phyloP scores from a whole-genome alignment of 768 basidiomycete genomes.

The Tulasnella sp. region DNA sequence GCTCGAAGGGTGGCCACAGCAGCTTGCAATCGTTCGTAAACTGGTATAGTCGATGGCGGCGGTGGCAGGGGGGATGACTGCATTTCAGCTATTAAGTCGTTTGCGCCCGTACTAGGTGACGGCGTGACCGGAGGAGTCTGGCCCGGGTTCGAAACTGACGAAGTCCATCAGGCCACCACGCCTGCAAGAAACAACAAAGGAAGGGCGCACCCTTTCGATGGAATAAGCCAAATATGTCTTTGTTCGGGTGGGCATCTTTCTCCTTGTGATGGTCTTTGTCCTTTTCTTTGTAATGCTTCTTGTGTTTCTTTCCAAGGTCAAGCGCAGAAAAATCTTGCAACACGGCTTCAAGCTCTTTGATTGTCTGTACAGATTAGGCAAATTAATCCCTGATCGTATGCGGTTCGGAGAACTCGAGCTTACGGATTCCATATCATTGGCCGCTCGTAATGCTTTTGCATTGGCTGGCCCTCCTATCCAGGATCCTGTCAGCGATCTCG shows the following conservation, averaged over 20 bases:
- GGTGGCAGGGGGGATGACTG: slow-evolving; percentile 9
- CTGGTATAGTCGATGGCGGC: slow-evolving; percentile 39
- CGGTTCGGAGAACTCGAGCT: not conserved
- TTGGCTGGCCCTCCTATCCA: slow-evolving; percentile 48
- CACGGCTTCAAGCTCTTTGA: slow-evolving; percentile 33
- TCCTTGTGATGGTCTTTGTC: slow-evolving; percentile 27
- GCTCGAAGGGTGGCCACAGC: slow-evolving; percentile 60
- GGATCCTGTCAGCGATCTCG: slow-evolving; percentile 19
- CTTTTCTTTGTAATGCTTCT: slow-evolving; percentile 35
- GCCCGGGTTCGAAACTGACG: not conserved
- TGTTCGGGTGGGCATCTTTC: slow-evolving; percentile 37
- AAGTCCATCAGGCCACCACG: not conserved
- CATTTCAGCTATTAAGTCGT: not conserved
- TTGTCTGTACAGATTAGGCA: slow-evolving; percentile 19
- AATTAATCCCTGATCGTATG: not conserved
- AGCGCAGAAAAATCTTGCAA: slow-evolving; percentile 13
- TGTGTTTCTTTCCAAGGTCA: not conserved
- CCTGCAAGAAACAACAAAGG: not conserved
- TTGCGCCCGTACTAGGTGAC: not conserved
- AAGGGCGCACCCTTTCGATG: slow-evolving; percentile 54
- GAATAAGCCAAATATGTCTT: slow-evolving; percentile 61
- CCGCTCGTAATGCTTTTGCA: slow-evolving; percentile 54
- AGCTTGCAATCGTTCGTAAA: slow-evolving; percentile 51
- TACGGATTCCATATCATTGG: slow-evolving; percentile 53
- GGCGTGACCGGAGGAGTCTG: not conserved